Evolutionary conservation across 441 rosid species (phyloP).

Genomic region (Erodium texanum): DNA sequence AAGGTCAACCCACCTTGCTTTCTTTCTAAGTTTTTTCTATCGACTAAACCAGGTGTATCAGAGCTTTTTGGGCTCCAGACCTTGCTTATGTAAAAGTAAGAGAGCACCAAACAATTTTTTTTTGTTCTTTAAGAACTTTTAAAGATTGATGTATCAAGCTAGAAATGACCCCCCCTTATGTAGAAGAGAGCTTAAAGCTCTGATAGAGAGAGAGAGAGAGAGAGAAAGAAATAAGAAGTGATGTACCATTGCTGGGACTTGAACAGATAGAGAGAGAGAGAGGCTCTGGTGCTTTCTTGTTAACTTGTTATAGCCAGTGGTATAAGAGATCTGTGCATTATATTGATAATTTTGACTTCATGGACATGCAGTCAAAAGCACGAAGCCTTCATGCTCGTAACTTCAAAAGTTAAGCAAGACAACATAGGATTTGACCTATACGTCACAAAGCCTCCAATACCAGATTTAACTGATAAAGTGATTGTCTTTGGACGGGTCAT

Average conservation of each 20-base stretch:
- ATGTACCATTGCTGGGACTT: neutral
- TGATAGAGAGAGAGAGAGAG: no score
- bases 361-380: slow-evolving; percentile 55
- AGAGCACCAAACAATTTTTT: no score
- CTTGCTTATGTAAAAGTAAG: no score
- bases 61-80: no score
- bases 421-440: slow-evolving; percentile 56
- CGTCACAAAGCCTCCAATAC: slow-evolving; percentile 84
- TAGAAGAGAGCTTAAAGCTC: no score
- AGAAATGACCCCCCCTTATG: no score
- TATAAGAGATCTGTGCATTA: slow-evolving; percentile 3
- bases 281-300: neutral
- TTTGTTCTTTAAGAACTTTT: no score
- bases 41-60: no score
- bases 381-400: slow-evolving; percentile 82
- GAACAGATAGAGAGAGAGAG: no score
- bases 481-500: slow-evolving; percentile 70
- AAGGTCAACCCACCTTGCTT: slow-evolving; percentile 30
- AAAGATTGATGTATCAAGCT: no score
- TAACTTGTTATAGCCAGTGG: no score
- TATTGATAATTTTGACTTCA: neutral
- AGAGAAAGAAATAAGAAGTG: no score
- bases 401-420: slow-evolving; percentile 47
- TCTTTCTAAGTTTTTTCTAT: neutral
- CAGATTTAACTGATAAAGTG: slow-evolving; percentile 61